These are phyloP conservation scores for Penicillium sp. DNA, from an alignment of 2,329 filamentous ascomycete species.

Conservation along the genomic window DNA sequence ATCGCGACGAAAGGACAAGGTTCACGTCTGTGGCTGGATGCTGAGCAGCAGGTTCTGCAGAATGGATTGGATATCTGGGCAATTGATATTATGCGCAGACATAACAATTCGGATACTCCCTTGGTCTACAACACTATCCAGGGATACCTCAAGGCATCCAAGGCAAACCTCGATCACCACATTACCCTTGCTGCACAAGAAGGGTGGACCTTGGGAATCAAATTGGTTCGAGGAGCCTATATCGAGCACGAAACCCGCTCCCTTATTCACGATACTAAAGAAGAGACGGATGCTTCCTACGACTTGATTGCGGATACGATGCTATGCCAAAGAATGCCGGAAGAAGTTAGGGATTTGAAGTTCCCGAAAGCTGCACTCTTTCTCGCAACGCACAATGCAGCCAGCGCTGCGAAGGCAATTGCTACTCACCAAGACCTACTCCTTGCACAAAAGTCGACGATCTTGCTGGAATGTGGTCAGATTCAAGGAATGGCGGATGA, in stretches of 20 bases:
- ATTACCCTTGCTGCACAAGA: constrained; percentile 39
- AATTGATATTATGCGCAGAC: constrained; percentile 47
- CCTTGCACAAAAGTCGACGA: constrained; percentile 35
- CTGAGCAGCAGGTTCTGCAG: constrained; percentile 49
- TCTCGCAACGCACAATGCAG: constrained; percentile 55
- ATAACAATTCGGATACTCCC: constrained; percentile 34
- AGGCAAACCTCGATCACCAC: constrained; percentile 40
- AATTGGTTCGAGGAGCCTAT: constrained; percentile 49
- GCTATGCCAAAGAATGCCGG: constrained; percentile 43
- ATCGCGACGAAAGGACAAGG: constrained; percentile 32
- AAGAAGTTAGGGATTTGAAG: constrained; percentile 17
- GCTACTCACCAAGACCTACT: constrained; percentile 37
- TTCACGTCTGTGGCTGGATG: constrained; percentile 47
- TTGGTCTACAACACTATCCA: constrained; percentile 48
- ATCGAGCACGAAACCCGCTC: constrained; percentile 41
- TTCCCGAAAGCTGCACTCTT: constrained; percentile 45
- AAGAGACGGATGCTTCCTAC: constrained; percentile 46
- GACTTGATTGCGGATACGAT: constrained; percentile 51
- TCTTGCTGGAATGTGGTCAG: constrained; percentile 64
- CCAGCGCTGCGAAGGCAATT: constrained; percentile 48
- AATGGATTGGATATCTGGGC: constrained; percentile 47
- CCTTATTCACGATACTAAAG: constrained; percentile 40
- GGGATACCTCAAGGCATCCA: constrained; percentile 47
- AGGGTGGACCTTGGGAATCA: constrained; percentile 44
- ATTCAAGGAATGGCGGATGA: constrained; percentile 92